A percentile compares a stretch with the other conserved stretches of the same genome.
These are phyloP conservation scores for Cymbopogon flexuosus DNA, from an alignment of 202 grass and related monocot genomes.

Conservation along the genomic window DNA sequence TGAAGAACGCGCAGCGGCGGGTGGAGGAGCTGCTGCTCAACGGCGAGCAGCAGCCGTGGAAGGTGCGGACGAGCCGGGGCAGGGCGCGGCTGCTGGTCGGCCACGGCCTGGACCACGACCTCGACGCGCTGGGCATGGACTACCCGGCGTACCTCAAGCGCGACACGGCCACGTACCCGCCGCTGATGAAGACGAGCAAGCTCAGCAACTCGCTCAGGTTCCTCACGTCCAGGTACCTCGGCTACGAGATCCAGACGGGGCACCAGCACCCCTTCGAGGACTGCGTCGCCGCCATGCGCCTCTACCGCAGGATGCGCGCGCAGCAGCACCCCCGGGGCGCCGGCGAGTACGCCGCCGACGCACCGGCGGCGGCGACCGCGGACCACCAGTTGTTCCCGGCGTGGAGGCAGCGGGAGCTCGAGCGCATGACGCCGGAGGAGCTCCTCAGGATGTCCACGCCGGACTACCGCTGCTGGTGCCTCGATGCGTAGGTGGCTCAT, in stretches of 20 bases:
- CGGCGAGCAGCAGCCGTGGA: constrained; percentile 63
- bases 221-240: constrained; percentile 56
- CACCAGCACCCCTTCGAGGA: constrained; percentile 61
- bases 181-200: constrained; percentile 88
- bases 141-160: constrained; percentile 55
- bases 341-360: background rate
- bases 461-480: constrained; percentile 74
- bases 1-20: constrained; percentile 42
- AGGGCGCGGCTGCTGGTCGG: constrained; percentile 45
- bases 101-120: constrained; percentile 70
- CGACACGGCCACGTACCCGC: constrained; percentile 77
- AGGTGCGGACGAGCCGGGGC: constrained; percentile 28
- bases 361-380: background rate
- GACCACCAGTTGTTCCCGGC: constrained; percentile 37
- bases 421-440: constrained; percentile 55
- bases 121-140: constrained; percentile 55
- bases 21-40: constrained; percentile 48
- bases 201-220: constrained; percentile 80
- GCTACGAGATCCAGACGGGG: constrained; percentile 42
- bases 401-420: constrained; percentile 57
- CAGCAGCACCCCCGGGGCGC: constrained; percentile 18
- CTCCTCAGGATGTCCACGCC: constrained; percentile 44
- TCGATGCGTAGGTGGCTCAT: constrained; percentile 28
- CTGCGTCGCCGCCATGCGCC: constrained; percentile 60
- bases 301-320: constrained; percentile 55